Percentiles rank a stretch among this genome's conserved stretches.
Evolutionary conservation across 805 yeast species (phyloP).

Genomic region (Millerozyma acaciae): DNA sequence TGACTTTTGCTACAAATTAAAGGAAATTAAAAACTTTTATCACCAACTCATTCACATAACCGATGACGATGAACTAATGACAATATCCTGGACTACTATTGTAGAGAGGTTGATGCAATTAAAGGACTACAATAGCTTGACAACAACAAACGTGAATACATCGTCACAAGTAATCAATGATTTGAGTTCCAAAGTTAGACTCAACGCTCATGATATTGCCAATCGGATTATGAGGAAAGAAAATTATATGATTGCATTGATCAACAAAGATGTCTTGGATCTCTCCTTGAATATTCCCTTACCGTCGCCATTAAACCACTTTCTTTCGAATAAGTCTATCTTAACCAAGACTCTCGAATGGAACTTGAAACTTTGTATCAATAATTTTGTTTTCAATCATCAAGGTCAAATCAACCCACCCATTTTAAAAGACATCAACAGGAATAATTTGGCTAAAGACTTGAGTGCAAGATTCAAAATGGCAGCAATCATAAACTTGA

Average conservation of each 20-base stretch:
- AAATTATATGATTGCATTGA: conserved; percentile 86
- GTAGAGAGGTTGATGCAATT: conserved; percentile 71
- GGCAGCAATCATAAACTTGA: conserved; percentile 81
- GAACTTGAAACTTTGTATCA: conserved; percentile 85
- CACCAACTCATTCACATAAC: conserved; percentile 63
- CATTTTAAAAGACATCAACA: conserved; percentile 66
- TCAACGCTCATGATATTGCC: conserved; percentile 92
- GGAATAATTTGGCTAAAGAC: conserved; percentile 64
- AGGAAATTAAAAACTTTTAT: conserved; percentile 76
- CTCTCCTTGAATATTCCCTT: conserved; percentile 41
- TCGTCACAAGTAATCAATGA: conserved; percentile 40
- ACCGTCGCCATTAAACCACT: conserved; percentile 6
- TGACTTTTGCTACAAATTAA: conserved; percentile 58
- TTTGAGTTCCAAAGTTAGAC: conserved; percentile 63
- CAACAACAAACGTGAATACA: conserved; percentile 33
- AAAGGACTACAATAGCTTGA: conserved; percentile 74
- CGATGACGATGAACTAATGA: conserved; percentile 77
- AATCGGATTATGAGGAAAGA: conserved; percentile 95
- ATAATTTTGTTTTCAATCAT: conserved; percentile 79
- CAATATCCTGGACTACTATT: conserved; percentile 88
- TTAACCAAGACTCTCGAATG: conserved; percentile 90
- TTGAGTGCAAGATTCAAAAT: conserved; percentile 74
- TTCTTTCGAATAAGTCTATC: conserved; percentile 28
- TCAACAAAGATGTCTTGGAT: conserved; percentile 72
- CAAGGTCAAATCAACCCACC: conserved; percentile 75